Conservation (phyloP, 129 eudicot species). For the Flaveria bidentis region DNA sequence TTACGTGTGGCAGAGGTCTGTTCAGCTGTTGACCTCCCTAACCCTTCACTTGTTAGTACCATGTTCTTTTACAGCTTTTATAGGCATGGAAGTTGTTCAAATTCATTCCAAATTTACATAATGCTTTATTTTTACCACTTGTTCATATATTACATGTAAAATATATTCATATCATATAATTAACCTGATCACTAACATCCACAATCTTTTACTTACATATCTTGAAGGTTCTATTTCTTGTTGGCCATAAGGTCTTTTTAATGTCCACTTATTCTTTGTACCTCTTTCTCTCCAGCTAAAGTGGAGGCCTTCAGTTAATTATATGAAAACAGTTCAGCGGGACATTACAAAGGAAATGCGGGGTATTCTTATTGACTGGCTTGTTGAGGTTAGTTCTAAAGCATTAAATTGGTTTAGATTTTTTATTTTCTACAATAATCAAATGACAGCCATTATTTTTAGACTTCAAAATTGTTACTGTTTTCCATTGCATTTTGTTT, state of each 20-base stretch:
- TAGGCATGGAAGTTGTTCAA: neutral
- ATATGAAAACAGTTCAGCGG: conserved; percentile 75
- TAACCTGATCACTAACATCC: conserved; percentile 21
- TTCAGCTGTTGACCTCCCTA: conserved; percentile 25
- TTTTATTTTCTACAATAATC: neutral
- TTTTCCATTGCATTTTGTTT: neutral
- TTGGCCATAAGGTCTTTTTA: neutral
- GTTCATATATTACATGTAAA: neutral
- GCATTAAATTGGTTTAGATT: conserved; percentile 13
- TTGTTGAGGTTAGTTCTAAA: conserved; percentile 77
- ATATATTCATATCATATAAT: neutral
- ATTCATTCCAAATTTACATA: neutral
- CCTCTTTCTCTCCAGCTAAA: conserved; percentile 58
- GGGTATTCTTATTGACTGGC: conserved; percentile 91
- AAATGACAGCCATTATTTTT: neutral
- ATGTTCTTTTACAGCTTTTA: conserved; percentile 1
- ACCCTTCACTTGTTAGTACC: conserved; percentile 14
- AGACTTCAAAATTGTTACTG: neutral
- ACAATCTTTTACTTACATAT: neutral
- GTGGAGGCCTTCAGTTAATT: conserved; percentile 61
- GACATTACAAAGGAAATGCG: conserved; percentile 83
- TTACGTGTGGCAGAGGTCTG: conserved; percentile 73
- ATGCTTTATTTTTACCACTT: neutral
- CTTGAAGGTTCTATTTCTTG: conserved; percentile 3
- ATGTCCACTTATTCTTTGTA: conserved; percentile 8